These are phyloP conservation scores for Circinella umbellata DNA, from an alignment of 371 early-diverging fungal genomes.

Conservation along the genomic window DNA sequence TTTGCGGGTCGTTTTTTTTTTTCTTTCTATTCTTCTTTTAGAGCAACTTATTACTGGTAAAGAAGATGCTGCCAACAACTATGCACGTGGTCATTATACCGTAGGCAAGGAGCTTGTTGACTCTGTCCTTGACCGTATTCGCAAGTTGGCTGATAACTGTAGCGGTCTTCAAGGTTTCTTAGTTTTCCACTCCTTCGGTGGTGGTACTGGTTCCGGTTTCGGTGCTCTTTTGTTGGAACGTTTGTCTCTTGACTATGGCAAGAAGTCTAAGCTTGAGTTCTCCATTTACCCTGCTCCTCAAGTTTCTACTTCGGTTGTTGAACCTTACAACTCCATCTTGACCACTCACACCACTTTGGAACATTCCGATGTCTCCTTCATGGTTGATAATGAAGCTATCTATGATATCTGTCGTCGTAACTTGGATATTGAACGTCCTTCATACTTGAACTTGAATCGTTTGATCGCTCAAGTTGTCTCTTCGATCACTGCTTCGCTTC, in stretches of 20 bases:
- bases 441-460: slow-evolving; percentile 96
- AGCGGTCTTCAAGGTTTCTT: slow-evolving; percentile 97
- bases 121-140: slow-evolving; percentile 95
- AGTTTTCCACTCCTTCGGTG: slow-evolving; percentile 99
- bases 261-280: slow-evolving; percentile 99
- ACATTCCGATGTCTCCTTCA: slow-evolving; percentile 93
- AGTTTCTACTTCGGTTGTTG: slow-evolving; percentile 96
- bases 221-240: slow-evolving; percentile 97
- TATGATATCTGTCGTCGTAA: slow-evolving; percentile 99
- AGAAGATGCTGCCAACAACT: slow-evolving; percentile 99
- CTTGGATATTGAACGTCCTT: slow-evolving; percentile 96
- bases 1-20: background rate
- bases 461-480: slow-evolving; percentile 99
- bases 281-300: slow-evolving; percentile 98
- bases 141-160: slow-evolving; percentile 98
- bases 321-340: slow-evolving; percentile 98
- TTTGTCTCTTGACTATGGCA: slow-evolving; percentile 95
- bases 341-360: slow-evolving; percentile 96
- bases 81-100: slow-evolving; percentile 99
- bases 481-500: slow-evolving; percentile 98
- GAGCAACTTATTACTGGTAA: slow-evolving; percentile 98
- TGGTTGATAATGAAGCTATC: slow-evolving; percentile 93
- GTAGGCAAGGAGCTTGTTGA: slow-evolving; percentile 99
- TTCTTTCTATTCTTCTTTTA: background rate
- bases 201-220: slow-evolving; percentile 99